Conservation (phyloP, 2,329 filamentous ascomycete genomes). For the Juglanconis oblonga region DNA sequence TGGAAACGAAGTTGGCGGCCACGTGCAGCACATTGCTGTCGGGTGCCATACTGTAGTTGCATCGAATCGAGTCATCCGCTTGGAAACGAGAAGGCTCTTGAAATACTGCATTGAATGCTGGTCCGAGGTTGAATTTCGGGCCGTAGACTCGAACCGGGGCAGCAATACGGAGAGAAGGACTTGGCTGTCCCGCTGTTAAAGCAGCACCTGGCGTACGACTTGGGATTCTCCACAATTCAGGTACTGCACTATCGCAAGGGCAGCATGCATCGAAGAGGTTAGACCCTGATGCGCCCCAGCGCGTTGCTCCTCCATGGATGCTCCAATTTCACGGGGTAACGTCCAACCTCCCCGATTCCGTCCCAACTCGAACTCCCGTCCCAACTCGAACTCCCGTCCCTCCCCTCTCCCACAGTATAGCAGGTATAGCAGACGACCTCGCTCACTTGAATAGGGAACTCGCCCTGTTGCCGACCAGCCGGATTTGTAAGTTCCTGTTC, state of each 20-base stretch:
- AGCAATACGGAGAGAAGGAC: not conserved
- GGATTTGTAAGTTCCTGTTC: conserved; percentile 11
- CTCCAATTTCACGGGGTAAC: conserved; percentile 13
- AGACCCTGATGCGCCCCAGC: conserved; percentile 1
- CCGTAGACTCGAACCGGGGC: not conserved
- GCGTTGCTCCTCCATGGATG: not conserved
- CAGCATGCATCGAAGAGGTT: not conserved
- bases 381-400: not conserved
- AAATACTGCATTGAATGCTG: not conserved
- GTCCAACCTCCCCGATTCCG: conserved; percentile 18
- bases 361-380: not conserved
- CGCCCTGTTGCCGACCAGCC: not conserved
- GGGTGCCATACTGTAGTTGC: too few relatives aligned
- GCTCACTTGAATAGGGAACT: too few relatives aligned
- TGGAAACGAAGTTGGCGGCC: too few relatives aligned
- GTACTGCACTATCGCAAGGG: not conserved
- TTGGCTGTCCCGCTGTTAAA: not conserved
- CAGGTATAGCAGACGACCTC: too few relatives aligned
- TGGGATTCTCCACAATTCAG: too few relatives aligned
- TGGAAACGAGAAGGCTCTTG: too few relatives aligned
- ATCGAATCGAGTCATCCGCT: too few relatives aligned
- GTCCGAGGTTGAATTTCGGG: not conserved
- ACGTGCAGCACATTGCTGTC: too few relatives aligned
- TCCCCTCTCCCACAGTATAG: not conserved
- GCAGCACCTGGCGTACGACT: not conserved